Evolutionary conservation across 148 eudicot species (phyloP).

Genomic region (Rhododendron williamsianum): DNA sequence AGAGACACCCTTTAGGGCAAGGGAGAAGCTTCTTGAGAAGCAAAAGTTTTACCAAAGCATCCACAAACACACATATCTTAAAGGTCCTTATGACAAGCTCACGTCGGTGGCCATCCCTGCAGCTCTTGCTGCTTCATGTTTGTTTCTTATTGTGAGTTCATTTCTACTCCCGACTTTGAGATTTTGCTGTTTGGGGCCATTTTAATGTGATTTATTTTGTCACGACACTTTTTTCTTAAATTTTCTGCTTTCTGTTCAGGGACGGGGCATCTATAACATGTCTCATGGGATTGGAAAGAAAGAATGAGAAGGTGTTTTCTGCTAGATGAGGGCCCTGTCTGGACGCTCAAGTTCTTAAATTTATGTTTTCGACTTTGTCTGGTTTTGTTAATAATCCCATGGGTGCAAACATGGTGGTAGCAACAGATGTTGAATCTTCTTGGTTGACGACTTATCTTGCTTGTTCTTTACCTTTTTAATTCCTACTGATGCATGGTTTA

Average conservation of each 20-base stretch:
- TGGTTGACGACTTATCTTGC: constrained; percentile 2
- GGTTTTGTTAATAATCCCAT: constrained; percentile 10
- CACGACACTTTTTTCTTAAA: not conserved
- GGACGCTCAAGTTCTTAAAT: constrained; percentile 7
- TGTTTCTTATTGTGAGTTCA: constrained; percentile 62
- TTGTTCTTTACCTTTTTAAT: not conserved
- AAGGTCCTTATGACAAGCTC: constrained; percentile 73
- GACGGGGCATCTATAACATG: constrained; percentile 81
- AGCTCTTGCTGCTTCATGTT: constrained; percentile 52
- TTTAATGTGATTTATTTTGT: not conserved
- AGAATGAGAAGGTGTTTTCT: constrained; percentile 42
- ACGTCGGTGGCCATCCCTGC: constrained; percentile 89
- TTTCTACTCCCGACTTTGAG: not conserved
- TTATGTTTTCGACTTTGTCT: not conserved
- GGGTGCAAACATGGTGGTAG: constrained; percentile 15
- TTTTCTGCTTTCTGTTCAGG: constrained; percentile 32
- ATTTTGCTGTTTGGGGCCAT: not conserved
- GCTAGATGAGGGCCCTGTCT: not conserved
- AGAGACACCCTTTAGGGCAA: constrained; percentile 68
- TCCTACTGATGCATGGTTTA: not conserved
- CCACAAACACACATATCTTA: constrained; percentile 70
- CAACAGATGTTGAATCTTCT: constrained; percentile 7
- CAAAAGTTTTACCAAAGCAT: constrained; percentile 65
- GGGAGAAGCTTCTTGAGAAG: constrained; percentile 73
- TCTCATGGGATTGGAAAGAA: constrained; percentile 93